These are phyloP conservation scores for Fusarium sp. DNA, from an alignment of 2,329 filamentous ascomycete genomes.

Conservation along the genomic window DNA sequence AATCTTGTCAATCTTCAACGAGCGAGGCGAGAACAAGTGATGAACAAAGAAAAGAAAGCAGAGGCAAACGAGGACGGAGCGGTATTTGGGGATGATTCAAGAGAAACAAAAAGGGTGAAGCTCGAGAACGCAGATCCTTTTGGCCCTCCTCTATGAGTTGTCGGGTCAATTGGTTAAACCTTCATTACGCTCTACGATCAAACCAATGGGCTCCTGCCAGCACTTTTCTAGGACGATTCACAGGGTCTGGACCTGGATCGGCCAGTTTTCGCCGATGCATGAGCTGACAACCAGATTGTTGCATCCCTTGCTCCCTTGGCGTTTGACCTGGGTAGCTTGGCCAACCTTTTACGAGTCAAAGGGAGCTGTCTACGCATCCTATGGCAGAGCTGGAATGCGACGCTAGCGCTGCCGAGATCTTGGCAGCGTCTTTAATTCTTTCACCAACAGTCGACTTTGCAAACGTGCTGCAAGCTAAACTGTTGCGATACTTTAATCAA, in stretches of 20 bases:
- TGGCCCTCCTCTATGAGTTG: slow-evolving; percentile 56
- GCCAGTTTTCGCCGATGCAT: slow-evolving; percentile 27
- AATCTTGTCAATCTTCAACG: slow-evolving; percentile 77
- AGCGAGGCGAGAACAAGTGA: slow-evolving; percentile 67
- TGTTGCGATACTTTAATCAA: slow-evolving; percentile 21
- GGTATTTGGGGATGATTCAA: slow-evolving; percentile 59
- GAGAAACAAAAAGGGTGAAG: slow-evolving; percentile 60
- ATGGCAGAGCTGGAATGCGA: slow-evolving; percentile 24
- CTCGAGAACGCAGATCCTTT: slow-evolving; percentile 60
- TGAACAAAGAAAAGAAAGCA: slow-evolving; percentile 59
- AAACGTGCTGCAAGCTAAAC: slow-evolving; percentile 11
- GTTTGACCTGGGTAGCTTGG: slow-evolving; percentile 7
- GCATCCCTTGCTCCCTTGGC: slow-evolving; percentile 16
- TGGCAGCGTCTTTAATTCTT: slow-evolving; percentile 31
- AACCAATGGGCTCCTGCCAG: slow-evolving; percentile 28
- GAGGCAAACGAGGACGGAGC: slow-evolving; percentile 54
- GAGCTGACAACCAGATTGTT: slow-evolving; percentile 22
- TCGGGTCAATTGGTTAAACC: slow-evolving; percentile 6
- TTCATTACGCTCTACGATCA: neutral
- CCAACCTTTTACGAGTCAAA: slow-evolving; percentile 1
- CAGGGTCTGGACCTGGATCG: slow-evolving; percentile 15
- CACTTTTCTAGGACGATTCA: slow-evolving; percentile 9
- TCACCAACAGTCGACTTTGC: slow-evolving; percentile 4
- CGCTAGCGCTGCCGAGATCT: slow-evolving; percentile 28
- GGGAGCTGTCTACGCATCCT: slow-evolving; percentile 14